phyloP scores from a whole-genome alignment of 129 eudicot genomes.

The Centrapalus pauciflorus region DNA sequence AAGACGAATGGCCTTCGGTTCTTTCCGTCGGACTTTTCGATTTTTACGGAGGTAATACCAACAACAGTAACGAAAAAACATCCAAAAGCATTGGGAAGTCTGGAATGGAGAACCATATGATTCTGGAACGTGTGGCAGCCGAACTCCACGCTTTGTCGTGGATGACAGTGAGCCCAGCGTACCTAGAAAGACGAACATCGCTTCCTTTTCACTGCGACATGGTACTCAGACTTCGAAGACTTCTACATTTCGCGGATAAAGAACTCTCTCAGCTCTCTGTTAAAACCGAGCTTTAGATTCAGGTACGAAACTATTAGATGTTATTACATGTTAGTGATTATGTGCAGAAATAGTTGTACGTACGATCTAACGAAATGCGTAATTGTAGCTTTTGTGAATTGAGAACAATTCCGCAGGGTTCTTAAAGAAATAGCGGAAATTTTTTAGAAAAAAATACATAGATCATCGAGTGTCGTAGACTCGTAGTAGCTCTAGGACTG shows the following conservation, averaged over 20 bases:
- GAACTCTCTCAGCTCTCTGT: slow-evolving; percentile 59
- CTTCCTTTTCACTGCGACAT: slow-evolving; percentile 96
- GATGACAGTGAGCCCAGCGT: slow-evolving; percentile 97
- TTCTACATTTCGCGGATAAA: slow-evolving; percentile 91
- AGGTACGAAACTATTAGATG: not conserved
- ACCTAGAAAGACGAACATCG: slow-evolving; percentile 80
- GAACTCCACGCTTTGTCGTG: slow-evolving; percentile 94
- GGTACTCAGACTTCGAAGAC: slow-evolving; percentile 87
- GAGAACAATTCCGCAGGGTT: slow-evolving; percentile 10
- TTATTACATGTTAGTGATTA: slow-evolving; percentile 8
- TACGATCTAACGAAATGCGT: slow-evolving; percentile 13
- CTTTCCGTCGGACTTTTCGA: slow-evolving; percentile 81
- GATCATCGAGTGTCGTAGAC: slow-evolving; percentile 15
- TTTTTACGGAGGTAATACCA: slow-evolving; percentile 59
- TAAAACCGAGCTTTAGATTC: slow-evolving; percentile 39
- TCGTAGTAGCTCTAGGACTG: not conserved
- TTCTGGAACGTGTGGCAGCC: slow-evolving; percentile 82
- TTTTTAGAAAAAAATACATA: slow-evolving; percentile 12
- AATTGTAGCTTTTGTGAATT: slow-evolving; percentile 17
- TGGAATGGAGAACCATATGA: slow-evolving; percentile 52
- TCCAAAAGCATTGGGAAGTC: slow-evolving; percentile 32
- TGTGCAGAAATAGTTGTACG: slow-evolving; percentile 38
- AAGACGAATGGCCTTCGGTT: slow-evolving; percentile 97
- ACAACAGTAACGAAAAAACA: slow-evolving; percentile 33
- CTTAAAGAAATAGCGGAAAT: slow-evolving; percentile 11